Conservation (phyloP, 78 protist species). For the Anaeramoeba ignava region DNA sequence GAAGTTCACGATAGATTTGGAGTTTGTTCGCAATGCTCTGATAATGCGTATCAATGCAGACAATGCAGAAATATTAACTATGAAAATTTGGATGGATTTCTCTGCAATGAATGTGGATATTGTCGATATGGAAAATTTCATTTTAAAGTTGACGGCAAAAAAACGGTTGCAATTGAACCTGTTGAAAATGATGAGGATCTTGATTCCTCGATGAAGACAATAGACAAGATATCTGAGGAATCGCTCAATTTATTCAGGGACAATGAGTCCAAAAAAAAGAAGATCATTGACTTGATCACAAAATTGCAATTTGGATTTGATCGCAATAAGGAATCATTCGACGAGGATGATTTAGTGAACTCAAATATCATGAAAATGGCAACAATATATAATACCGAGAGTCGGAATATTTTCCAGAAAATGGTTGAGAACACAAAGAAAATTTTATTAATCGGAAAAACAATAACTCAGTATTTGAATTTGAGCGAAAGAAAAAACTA, state of each 20-base stretch:
- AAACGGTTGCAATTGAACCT: neutral
- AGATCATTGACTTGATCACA: slow-evolving; percentile 1
- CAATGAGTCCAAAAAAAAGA: slow-evolving; percentile 4
- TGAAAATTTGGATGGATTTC: slow-evolving; percentile 9
- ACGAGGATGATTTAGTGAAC: too few species aligned
- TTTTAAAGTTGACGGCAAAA: neutral
- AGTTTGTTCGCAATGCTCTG: slow-evolving; percentile 7
- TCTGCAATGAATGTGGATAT: slow-evolving; percentile 14
- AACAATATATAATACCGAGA: too few species aligned
- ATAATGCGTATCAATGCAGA: slow-evolving; percentile 15
- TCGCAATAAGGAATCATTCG: too few species aligned
- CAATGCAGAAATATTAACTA: slow-evolving; percentile 16
- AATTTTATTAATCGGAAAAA: too few species aligned
- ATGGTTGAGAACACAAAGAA: too few species aligned
- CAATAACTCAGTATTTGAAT: too few species aligned
- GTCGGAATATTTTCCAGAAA: too few species aligned
- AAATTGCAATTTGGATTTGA: too few species aligned
- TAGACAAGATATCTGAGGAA: neutral
- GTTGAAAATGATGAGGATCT: slow-evolving; percentile 5
- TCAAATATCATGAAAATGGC: too few species aligned
- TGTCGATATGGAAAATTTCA: slow-evolving; percentile 12
- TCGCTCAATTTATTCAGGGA: neutral
- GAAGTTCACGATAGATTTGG: neutral
- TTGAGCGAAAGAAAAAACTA: too few species aligned
- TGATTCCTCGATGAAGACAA: neutral